A percentile compares a stretch with the other conserved stretches of the same genome.
These are phyloP conservation scores for Letharia columbiana DNA, from an alignment of 495 filamentous ascomycete species.

Conservation along the genomic window DNA sequence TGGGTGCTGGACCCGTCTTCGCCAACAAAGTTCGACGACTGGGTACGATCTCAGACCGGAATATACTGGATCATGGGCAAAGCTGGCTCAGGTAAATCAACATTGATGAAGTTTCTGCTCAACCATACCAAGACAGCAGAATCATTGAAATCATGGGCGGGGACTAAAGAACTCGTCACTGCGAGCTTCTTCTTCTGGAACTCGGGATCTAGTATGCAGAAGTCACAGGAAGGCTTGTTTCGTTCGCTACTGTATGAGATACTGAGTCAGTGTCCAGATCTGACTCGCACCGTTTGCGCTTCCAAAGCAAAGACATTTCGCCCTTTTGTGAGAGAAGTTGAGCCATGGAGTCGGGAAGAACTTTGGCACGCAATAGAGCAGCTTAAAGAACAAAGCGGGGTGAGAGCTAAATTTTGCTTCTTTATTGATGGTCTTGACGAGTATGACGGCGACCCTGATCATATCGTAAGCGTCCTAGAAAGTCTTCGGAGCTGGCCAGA, in stretches of 20 bases:
- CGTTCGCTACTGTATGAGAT: slow-evolving; percentile 37
- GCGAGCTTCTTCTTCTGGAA: slow-evolving; percentile 43
- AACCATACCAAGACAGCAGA: slow-evolving; percentile 18
- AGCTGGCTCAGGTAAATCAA: slow-evolving; percentile 40
- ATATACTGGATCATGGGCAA: slow-evolving; percentile 37
- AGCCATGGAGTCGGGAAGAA: slow-evolving; percentile 5
- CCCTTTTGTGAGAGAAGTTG: neutral
- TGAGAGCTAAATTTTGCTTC: slow-evolving; percentile 31
- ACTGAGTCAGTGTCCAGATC: slow-evolving; percentile 28
- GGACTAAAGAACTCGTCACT: slow-evolving; percentile 27
- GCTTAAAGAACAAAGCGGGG: slow-evolving; percentile 1
- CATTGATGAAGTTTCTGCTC: slow-evolving; percentile 37
- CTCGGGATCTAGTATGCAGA: slow-evolving; percentile 32
- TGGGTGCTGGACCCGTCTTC: slow-evolving; percentile 27
- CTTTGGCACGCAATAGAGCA: slow-evolving; percentile 17
- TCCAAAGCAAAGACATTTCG: neutral
- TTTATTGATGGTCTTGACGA: slow-evolving; percentile 46
- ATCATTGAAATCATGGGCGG: slow-evolving; percentile 28
- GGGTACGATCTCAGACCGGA: slow-evolving; percentile 28
- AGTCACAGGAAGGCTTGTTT: slow-evolving; percentile 37
- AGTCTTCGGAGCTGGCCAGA: slow-evolving; percentile 17
- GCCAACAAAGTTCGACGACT: slow-evolving; percentile 14
- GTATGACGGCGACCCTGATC: slow-evolving; percentile 24
- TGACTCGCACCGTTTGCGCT: slow-evolving; percentile 26
- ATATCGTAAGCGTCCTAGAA: slow-evolving; percentile 25